Percentiles rank a stretch among this genome's conserved stretches.
Conservation (phyloP, 345 rosid species). For the Salix koriyanagi region DNA sequence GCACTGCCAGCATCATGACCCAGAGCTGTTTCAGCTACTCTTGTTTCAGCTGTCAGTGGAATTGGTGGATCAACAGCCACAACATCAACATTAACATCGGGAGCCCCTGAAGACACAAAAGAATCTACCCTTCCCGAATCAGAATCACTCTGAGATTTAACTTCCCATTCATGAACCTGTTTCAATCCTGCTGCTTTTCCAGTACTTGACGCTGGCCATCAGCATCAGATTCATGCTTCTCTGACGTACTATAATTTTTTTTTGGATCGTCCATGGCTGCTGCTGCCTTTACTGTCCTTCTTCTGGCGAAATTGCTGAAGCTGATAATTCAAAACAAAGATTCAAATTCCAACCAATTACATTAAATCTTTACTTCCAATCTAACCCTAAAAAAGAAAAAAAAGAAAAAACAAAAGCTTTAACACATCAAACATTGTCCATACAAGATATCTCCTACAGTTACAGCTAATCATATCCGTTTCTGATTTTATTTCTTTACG, state of each 20-base stretch:
- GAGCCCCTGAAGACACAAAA: constrained; percentile 29
- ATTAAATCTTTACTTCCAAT: not conserved
- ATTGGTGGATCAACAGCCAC: constrained; percentile 28
- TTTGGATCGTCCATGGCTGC: constrained; percentile 69
- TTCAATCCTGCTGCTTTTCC: constrained; percentile 20
- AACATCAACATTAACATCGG: constrained; percentile 30
- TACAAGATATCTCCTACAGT: not conserved
- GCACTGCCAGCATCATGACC: constrained; percentile 23
- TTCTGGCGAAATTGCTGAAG: constrained; percentile 95
- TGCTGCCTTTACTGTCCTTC: constrained; percentile 70
- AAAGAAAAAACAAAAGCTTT: not conserved
- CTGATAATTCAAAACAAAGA: constrained; percentile 36
- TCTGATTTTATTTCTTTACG: not conserved
- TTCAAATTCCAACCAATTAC: constrained; percentile 7
- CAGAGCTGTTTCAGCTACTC: constrained; percentile 13
- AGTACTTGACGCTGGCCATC: constrained; percentile 29
- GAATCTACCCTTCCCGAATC: constrained; percentile 27
- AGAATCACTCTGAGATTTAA: constrained; percentile 23
- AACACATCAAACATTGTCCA: not conserved
- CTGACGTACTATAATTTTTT: constrained; percentile 58
- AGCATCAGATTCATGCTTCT: constrained; percentile 50
- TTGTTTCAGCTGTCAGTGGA: constrained; percentile 23
- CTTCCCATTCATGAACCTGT: constrained; percentile 38
- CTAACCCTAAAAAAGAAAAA: not conserved
- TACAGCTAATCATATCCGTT: not conserved